Evolutionary conservation across 108 stramenopile species (phyloP), one percentile per base, ranked within the genome.

Genomic region (Aurantiochytrium sp.): DNA sequence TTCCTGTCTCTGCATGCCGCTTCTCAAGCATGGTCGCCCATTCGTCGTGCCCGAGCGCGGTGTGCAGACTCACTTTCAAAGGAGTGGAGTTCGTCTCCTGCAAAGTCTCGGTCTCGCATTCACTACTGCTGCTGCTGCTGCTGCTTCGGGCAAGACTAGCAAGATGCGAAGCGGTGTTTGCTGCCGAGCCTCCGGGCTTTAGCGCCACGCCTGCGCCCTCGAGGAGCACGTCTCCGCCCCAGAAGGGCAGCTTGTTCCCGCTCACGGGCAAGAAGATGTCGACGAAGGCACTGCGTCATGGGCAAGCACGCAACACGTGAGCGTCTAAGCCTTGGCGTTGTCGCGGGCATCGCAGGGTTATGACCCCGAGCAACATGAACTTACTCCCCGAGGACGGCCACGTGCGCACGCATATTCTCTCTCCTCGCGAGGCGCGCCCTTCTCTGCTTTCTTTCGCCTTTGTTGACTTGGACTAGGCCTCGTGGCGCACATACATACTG

Each of bases 141-240:
- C 35, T 35, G 35, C 35, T 35, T 35, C 35, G 35, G 35, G 76
- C 76, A 12, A 83, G 49, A 6, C 49, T 83, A 6, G 76, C 76
- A 12, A 83, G 76, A 0, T 83, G 76, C 16, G 49, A 83, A 12
- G 76, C 76, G 0, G 76, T 83, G 51, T 83, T 83, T 8, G 76
- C 44, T 23, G 76, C 76, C 8, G 76, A 83, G 43, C 76, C 76
- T 0, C 76, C 76, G 12, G 76, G 51, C 23, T 83, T 83, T 14
- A 83, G 49, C 76, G 10, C 45, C 45, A 83, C 76, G 51, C 51
- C 35, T 35, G 35, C 51, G n/a, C 76, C 76, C 49, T 53, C 23
- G 28, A 83, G 76, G 12, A 83, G 76, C 10, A 83, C 76, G 51
- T 83, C 76, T 6, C 76, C 76, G 51, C 76, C 76, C 76, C 76